A percentile compares a stretch with the other conserved stretches of the same genome.
Evolutionary conservation across 1,284 basidiomycete species (phyloP).

Genomic region (Cerioporus squamosus): DNA sequence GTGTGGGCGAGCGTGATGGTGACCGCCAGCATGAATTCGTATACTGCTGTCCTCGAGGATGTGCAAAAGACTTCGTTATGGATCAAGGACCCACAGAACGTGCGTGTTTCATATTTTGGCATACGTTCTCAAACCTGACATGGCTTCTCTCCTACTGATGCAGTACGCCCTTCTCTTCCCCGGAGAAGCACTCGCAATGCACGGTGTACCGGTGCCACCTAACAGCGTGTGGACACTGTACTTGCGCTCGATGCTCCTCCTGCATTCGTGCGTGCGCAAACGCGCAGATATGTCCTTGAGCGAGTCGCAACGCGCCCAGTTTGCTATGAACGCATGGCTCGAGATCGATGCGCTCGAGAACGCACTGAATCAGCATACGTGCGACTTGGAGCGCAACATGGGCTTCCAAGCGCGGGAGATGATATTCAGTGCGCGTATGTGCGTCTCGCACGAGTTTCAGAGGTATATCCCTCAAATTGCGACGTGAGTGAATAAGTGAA

Average conservation of each 20-base stretch:
- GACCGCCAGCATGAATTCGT: constrained; percentile 66
- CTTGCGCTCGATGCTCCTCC: constrained; percentile 66
- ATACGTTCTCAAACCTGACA: background rate
- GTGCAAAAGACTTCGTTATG: constrained; percentile 51
- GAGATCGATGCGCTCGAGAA: constrained; percentile 69
- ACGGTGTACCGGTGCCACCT: constrained; percentile 28
- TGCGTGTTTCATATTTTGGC: constrained; percentile 38
- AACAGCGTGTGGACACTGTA: constrained; percentile 74
- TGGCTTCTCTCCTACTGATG: background rate
- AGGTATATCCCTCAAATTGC: constrained; percentile 63
- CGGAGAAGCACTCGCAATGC: constrained; percentile 53
- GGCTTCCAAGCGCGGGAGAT: constrained; percentile 71
- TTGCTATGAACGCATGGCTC: constrained; percentile 70
- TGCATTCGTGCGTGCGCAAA: constrained; percentile 69
- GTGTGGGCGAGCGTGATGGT: constrained; percentile 72
- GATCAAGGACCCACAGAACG: constrained; percentile 67
- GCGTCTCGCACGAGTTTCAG: constrained; percentile 71
- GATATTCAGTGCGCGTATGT: constrained; percentile 75
- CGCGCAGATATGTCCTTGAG: constrained; percentile 44
- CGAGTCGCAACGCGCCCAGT: constrained; percentile 57
- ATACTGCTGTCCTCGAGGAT: constrained; percentile 45
- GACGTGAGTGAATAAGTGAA: constrained; percentile 44
- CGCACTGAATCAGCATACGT: constrained; percentile 66
- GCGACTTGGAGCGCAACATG: constrained; percentile 64
- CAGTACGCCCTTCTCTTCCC: constrained; percentile 73